Evolutionary conservation across 2,329 filamentous ascomycete species (phyloP).

Genomic region (Delphinella strobiligena): DNA sequence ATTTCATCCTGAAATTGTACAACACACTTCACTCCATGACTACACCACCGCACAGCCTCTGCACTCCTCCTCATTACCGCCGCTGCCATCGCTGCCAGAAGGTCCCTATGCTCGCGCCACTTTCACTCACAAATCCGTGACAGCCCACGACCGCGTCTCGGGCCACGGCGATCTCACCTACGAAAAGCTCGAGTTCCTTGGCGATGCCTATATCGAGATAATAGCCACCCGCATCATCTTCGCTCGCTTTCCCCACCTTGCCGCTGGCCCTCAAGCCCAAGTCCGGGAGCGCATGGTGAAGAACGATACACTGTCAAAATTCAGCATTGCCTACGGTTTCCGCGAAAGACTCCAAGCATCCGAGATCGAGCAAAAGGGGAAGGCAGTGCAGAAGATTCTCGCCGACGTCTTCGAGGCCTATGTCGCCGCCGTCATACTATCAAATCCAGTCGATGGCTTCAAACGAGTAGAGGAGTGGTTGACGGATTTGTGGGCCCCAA

Average conservation of each 20-base stretch:
- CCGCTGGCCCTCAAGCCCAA: conserved; percentile 59
- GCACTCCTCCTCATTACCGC: conserved; percentile 14
- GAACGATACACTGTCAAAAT: conserved; percentile 64
- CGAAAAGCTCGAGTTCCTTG: conserved; percentile 78
- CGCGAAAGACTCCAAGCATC: conserved; percentile 48
- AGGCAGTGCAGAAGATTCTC: conserved; percentile 56
- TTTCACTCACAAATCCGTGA: conserved; percentile 22
- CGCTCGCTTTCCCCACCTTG: conserved; percentile 52
- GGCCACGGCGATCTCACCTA: conserved; percentile 39
- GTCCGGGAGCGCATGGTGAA: conserved; percentile 69
- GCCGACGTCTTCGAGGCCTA: conserved; percentile 90
- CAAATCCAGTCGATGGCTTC: conserved; percentile 52
- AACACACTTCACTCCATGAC: conserved; percentile 8
- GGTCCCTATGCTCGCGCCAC: conserved; percentile 14
- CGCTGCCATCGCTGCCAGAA: conserved; percentile 16
- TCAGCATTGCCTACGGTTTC: conserved; percentile 59
- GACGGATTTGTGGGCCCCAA: conserved; percentile 58
- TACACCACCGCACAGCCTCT: conserved; percentile 10
- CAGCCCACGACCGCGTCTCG: conserved; percentile 13
- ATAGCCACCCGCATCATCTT: conserved; percentile 66
- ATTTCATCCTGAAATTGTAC: conserved; percentile 4
- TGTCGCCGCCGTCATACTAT: conserved; percentile 64
- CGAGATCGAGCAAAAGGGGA: conserved; percentile 31
- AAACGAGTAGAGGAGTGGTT: conserved; percentile 56
- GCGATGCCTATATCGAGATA: conserved; percentile 74